Base-by-base conservation (phyloP, 2,329 filamentous ascomycete genomes). In the Penicillium psychrosexuale region DNA sequence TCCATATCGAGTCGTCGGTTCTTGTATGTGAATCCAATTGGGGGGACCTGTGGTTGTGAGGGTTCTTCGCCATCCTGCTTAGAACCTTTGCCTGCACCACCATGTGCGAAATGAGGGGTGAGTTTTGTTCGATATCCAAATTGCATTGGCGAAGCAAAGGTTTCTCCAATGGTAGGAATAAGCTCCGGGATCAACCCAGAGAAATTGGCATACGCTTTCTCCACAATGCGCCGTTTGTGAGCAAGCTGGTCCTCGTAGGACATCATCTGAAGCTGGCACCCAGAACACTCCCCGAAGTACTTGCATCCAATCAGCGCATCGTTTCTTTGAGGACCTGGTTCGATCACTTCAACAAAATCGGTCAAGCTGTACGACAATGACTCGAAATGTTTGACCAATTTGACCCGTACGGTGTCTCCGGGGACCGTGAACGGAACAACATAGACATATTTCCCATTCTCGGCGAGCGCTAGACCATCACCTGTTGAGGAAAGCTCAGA, bases 251-350 rank as follows among this genome's bases (percentile, higher is more conserved):
- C 88, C 30, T 82, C 75, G 72, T 97, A 97, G 51, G 90, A 85
- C 60, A 99, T 83, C 90, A 97, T 97, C 77, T 99, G 94, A 73
- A 97, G 92, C 75, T 99, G 94, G 71, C 94, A 99, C 31, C 94
- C 94, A 9, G 88, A 90, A 74, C 94, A 99, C 51, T 81, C 82
- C 38, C 84, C 79, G 69, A 99, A 99, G 79, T 99, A 97, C 65
- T 84, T 82, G 78, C 94, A 99, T 53, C 81, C 81, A 63, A 96
- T 82, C 22, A 89, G 84, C 36, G 81, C 80, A 66, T 94, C 89
- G 66, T 96, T 87, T 65, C 94, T 87, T 51, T 87, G 79, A 1
- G 85, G 81, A 0, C 90, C 91, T 0, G 92, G 86, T 54, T 82
- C 84, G 34, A 86, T 77, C 39, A 97, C 83, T 57, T 87, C 87